Evolutionary conservation across 495 filamentous ascomycete genomes (phyloP).

Genomic region (Chaetomium fimeti): DNA sequence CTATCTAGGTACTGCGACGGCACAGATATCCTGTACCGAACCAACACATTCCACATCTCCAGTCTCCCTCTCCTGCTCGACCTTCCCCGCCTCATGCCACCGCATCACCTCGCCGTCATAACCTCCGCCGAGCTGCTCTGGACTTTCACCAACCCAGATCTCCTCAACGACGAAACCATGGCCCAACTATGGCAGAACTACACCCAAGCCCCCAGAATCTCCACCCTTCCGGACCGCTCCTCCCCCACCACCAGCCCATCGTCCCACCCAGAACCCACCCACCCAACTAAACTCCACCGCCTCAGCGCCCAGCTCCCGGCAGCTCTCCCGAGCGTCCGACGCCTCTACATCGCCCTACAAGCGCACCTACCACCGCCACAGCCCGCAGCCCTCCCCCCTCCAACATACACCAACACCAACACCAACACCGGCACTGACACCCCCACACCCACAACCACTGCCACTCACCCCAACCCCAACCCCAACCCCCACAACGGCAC

Average conservation of each 20-base stretch:
- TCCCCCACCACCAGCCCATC: no score
- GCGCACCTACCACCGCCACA: background rate
- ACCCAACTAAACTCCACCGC: background rate
- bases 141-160: background rate
- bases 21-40: constrained; percentile 25
- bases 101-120: constrained; percentile 12
- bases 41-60: constrained; percentile 26
- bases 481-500: no score
- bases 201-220: no score
- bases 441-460: no score
- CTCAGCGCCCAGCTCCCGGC: background rate
- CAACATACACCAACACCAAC: background rate
- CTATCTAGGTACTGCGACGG: constrained; percentile 26
- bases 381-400: background rate
- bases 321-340: constrained; percentile 4
- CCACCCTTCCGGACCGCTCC: no score
- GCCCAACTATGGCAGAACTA: background rate
- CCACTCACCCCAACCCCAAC: no score
- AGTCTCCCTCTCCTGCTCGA: constrained; percentile 16
- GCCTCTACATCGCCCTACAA: constrained; percentile 16
- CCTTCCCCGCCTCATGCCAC: constrained; percentile 15
- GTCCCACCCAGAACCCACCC: background rate
- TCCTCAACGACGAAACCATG: background rate
- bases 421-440: no score
- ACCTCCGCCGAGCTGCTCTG: constrained; percentile 22